phyloP scores from a whole-genome alignment of 176 grass and related monocot genomes.

The Tuctoria greenei region DNA sequence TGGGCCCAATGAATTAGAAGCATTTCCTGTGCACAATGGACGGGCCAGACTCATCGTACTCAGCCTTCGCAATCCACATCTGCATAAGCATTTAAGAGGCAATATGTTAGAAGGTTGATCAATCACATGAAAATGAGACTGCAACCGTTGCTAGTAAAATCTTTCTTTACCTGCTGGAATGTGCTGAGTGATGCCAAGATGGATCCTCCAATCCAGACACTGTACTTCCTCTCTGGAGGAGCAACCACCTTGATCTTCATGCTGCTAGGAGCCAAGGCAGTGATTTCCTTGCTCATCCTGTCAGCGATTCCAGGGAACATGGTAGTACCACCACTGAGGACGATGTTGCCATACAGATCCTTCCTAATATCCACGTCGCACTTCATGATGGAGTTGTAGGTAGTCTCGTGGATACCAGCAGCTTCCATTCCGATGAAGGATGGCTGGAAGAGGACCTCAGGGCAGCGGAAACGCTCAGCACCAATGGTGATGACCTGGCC shows the following conservation, averaged over 20 bases:
- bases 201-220: conserved; percentile 94
- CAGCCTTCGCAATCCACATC: conserved; percentile 98
- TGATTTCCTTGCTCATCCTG: conserved; percentile 94
- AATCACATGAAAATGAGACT: conserved; percentile 18
- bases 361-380: conserved; percentile 68
- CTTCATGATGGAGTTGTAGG: too few species aligned
- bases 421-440: conserved; percentile 50
- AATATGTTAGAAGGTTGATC: conserved; percentile 30
- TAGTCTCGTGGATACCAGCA: conserved; percentile 64
- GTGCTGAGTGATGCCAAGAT: conserved; percentile 92
- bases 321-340: conserved; percentile 84
- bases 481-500: conserved; percentile 90
- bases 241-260: conserved; percentile 99
- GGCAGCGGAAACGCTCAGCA: conserved; percentile 83
- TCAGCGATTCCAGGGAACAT: conserved; percentile 94
- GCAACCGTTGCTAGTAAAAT: not conserved
- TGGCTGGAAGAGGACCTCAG: conserved; percentile 96
- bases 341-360: conserved; percentile 89
- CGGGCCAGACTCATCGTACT: conserved; percentile 87
- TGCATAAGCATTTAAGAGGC: conserved; percentile 34
- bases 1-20: conserved; percentile 59
- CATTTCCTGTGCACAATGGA: conserved; percentile 98
- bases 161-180: conserved; percentile 75
- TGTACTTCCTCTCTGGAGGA: conserved; percentile 84
- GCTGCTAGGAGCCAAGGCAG: conserved; percentile 84